A percentile compares a stretch with the other conserved stretches of the same genome.
Conservation (phyloP, 2,329 filamentous ascomycete genomes). For the Rhinocladiella mackenziei region DNA sequence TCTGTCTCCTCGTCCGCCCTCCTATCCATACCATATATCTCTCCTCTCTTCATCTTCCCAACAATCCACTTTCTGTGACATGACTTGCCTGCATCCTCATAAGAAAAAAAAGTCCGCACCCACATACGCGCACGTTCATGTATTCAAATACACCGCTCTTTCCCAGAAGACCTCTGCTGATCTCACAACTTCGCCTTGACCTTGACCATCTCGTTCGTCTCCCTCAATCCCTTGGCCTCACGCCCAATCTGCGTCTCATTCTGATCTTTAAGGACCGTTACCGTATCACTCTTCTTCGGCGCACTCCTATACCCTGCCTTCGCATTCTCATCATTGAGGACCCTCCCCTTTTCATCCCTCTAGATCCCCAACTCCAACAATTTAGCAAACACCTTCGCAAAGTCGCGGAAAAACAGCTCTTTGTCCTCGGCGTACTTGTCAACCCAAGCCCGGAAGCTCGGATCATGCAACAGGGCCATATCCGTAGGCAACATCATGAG, state of each 20-base stretch:
- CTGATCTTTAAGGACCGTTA: conserved; percentile 21
- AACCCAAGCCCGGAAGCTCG: conserved; percentile 54
- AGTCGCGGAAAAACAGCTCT: conserved; percentile 59
- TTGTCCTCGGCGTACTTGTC: conserved; percentile 58
- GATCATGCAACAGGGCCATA: conserved; percentile 55
- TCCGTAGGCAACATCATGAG: conserved; percentile 67
- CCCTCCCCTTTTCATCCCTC: conserved; percentile 50
- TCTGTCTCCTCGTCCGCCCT: no score
- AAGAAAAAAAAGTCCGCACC: no score
- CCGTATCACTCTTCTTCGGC: conserved; percentile 52
- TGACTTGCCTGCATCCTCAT: no score
- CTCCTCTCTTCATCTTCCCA: no score
- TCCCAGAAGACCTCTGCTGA: neutral
- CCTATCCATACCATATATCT: neutral
- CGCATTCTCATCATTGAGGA: conserved; percentile 56
- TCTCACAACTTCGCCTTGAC: conserved; percentile 8
- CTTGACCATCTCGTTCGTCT: conserved; percentile 10
- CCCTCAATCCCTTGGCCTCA: conserved; percentile 14
- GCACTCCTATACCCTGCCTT: conserved; percentile 55
- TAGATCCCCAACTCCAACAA: conserved; percentile 58
- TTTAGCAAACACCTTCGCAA: conserved; percentile 56
- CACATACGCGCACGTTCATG: no score
- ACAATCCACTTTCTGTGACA: no score
- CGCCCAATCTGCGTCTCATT: conserved; percentile 11
- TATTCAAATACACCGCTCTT: neutral